Conservation (phyloP, 768 basidiomycete species). For the Chalciporus piperatus region DNA sequence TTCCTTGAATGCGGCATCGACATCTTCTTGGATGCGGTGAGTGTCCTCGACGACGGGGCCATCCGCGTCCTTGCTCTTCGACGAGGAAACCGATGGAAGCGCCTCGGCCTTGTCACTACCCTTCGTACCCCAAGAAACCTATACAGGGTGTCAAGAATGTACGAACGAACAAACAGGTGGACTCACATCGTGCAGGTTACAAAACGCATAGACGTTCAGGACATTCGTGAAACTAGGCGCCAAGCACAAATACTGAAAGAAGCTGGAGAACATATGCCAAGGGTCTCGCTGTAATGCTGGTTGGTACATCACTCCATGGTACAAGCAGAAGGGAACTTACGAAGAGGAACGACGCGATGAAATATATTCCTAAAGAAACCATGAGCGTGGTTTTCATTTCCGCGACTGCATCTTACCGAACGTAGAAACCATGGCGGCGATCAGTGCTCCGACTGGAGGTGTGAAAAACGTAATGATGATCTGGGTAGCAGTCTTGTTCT, state of each 20-base stretch:
- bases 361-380: conserved; percentile 60
- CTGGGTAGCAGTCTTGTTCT: conserved; percentile 44
- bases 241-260: conserved; percentile 85
- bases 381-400: conserved; percentile 8
- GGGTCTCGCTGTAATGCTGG: conserved; percentile 71
- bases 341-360: conserved; percentile 80
- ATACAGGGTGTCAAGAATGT: conserved; percentile 2
- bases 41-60: conserved; percentile 84
- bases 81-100: conserved; percentile 84
- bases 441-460: conserved; percentile 74
- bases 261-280: conserved; percentile 97
- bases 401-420: conserved; percentile 52
- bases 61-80: conserved; percentile 72
- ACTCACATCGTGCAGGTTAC: conserved; percentile 87
- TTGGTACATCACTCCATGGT: conserved; percentile 5
- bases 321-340: conserved; percentile 43
- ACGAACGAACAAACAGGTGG: neutral
- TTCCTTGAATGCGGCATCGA: conserved; percentile 88
- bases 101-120: conserved; percentile 93
- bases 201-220: conserved; percentile 95
- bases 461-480: conserved; percentile 63
- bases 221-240: conserved; percentile 95
- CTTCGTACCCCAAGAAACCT: conserved; percentile 95
- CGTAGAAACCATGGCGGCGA: conserved; percentile 86
- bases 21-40: conserved; percentile 78